These are phyloP conservation scores for Taphrina communis DNA, from an alignment of 1,139 yeast species.

Conservation along the genomic window DNA sequence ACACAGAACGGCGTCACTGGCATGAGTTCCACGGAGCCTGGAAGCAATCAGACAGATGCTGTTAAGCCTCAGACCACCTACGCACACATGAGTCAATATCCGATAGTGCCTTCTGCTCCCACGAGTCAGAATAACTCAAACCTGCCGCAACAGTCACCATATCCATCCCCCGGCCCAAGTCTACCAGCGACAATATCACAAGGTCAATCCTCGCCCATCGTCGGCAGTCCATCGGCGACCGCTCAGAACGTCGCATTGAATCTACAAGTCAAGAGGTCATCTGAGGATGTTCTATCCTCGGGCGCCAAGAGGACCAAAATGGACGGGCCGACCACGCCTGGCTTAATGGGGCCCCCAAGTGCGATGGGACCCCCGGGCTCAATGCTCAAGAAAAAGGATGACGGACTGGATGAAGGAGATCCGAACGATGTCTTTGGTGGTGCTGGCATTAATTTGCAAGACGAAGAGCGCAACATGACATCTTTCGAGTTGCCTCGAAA, in stretches of 20 bases:
- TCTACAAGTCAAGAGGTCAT: conserved; percentile 4
- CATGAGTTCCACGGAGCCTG: neutral
- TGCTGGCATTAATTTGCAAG: conserved; percentile 38
- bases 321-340: conserved; percentile 25
- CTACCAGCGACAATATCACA: neutral
- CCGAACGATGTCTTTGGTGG: conserved; percentile 39
- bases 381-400: conserved; percentile 15
- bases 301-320: conserved; percentile 15
- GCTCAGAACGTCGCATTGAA: neutral
- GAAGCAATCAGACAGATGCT: neutral
- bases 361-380: conserved; percentile 22
- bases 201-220: neutral
- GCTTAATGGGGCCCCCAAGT: conserved; percentile 35
- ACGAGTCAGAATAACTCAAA: neutral
- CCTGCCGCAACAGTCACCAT: neutral
- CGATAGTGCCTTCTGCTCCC: neutral
- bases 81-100: too few relatives aligned
- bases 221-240: conserved; percentile 2
- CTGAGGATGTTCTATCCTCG: conserved; percentile 6
- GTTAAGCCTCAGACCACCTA: neutral
- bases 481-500: conserved; percentile 31
- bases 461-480: conserved; percentile 38
- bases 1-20: neutral
- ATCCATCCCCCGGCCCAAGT: neutral
- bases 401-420: conserved; percentile 37